Evolutionary conservation across 208 protist species (phyloP), one percentile per base, ranked within the genome.

Genomic region (Trypanosoma platydactyli): DNA sequence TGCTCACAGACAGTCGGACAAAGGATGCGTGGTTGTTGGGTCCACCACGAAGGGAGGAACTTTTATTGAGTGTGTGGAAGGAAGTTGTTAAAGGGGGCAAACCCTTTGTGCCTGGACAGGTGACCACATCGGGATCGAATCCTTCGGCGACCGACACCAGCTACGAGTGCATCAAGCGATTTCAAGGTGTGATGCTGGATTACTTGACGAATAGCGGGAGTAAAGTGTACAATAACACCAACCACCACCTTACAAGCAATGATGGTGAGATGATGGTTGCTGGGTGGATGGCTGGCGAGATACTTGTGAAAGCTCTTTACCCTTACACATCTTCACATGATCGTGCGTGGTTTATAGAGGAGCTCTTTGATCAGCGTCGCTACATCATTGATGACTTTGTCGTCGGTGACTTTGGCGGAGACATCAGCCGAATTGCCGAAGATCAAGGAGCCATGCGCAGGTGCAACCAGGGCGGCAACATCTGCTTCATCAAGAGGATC

Each of bases 381-480:
- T 88, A 84, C 67, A 49, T 84, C n/a, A 53, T 88, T 18, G 69
- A 66, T 15, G 81, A 88, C 71, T 66, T 76, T 49, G 55, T 91
- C 24, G 27, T 86, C 29, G 85, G 81, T 44, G 76, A 86, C 64
- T 91, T 77, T 68, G 81, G 85, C 50, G 81, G 69, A n/a, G n/a
- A 1, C 7, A 42, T 52, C 42, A 29, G 60, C 38, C 20, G 27
- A 40, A 76, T 73, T 50, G 33, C 44, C 12, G 25, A 41, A 6
- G 18, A 24, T 18, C 60, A 79, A 20, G 79, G 73, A 13, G 79
- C 71, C 15, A 67, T 78, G 40, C 81, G 64, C 64, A 7, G 48
- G 9, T 91, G 81, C 68, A 91, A 84, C 45, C 70, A 80, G 49
- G 74, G 79, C 4, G 73, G 73, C 22, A 70, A 65, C 49, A 20